phyloP scores from a whole-genome alignment of 225 moss, liverwort and hornwort species.

The Physcomitrium patens region DNA sequence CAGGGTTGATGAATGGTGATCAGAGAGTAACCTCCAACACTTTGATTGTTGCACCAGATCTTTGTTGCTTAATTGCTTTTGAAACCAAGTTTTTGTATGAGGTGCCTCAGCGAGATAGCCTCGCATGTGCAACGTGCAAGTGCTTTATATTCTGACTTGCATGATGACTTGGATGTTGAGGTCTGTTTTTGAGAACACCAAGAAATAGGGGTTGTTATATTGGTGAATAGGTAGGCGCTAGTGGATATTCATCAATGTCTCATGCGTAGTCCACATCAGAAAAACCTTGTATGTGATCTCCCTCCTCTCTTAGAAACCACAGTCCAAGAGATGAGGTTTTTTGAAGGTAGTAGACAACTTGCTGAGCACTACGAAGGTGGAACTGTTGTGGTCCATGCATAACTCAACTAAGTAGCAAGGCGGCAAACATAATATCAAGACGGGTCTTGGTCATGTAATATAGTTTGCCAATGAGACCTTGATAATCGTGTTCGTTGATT shows the following conservation, averaged over 20 bases:
- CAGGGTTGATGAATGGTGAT: no score
- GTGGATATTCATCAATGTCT: background rate
- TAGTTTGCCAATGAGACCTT: background rate
- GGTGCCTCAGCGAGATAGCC: background rate
- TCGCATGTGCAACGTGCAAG: background rate
- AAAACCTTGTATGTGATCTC: background rate
- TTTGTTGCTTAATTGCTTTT: no score
- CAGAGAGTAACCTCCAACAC: no score
- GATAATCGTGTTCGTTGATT: background rate
- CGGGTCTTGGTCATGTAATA: background rate
- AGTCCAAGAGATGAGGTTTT: background rate
- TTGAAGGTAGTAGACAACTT: background rate
- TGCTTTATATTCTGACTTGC: background rate
- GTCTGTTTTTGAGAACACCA: background rate
- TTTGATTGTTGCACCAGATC: no score
- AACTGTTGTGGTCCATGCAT: background rate
- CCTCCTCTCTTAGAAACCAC: background rate
- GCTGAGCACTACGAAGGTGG: background rate
- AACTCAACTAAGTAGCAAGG: background rate
- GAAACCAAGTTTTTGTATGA: no score
- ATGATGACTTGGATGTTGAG: background rate
- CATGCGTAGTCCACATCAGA: background rate
- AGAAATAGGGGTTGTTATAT: no score
- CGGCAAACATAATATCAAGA: background rate
- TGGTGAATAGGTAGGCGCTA: background rate